Conservation (phyloP, 1,139 yeast species). For the Yamadazyma diddensiae region DNA sequence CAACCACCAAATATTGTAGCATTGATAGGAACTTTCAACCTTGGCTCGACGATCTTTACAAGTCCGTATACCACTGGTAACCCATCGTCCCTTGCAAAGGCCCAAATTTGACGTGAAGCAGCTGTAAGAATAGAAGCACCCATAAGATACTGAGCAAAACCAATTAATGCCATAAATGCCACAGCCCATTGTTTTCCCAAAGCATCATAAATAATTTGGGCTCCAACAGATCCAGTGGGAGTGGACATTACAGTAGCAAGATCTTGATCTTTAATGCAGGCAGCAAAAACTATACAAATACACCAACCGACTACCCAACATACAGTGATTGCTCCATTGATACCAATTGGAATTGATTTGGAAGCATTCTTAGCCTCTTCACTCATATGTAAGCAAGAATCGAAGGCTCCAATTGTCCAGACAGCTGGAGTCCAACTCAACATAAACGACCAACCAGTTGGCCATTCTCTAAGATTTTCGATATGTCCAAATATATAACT, state of each 20-base stretch:
- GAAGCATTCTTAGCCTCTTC: slow-evolving; percentile 71
- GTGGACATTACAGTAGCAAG: slow-evolving; percentile 40
- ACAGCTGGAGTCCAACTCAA: slow-evolving; percentile 63
- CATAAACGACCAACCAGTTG: slow-evolving; percentile 64
- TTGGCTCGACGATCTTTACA: slow-evolving; percentile 53
- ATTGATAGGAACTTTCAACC: slow-evolving; percentile 53
- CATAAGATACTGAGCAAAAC: slow-evolving; percentile 64
- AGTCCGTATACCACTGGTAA: slow-evolving; percentile 40
- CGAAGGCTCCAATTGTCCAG: slow-evolving; percentile 69
- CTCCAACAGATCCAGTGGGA: slow-evolving; percentile 54
- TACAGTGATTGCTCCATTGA: slow-evolving; percentile 43
- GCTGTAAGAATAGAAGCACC: slow-evolving; percentile 41
- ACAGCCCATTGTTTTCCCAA: slow-evolving; percentile 71
- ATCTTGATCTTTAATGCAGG: slow-evolving; percentile 53
- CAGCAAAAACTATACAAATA: slow-evolving; percentile 51
- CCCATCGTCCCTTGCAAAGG: slow-evolving; percentile 40
- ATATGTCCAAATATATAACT: slow-evolving; percentile 52
- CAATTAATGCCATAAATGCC: slow-evolving; percentile 59
- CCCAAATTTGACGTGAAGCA: slow-evolving; percentile 39
- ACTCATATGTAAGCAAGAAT: slow-evolving; percentile 68
- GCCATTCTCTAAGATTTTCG: slow-evolving; percentile 56
- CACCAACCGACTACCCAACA: slow-evolving; percentile 64
- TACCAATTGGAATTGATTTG: slow-evolving; percentile 64
- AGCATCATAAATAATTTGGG: slow-evolving; percentile 63
- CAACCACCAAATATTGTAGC: slow-evolving; percentile 55